Base-by-base conservation (phyloP, 345 rosid genomes). In the Salix viminalis region DNA sequence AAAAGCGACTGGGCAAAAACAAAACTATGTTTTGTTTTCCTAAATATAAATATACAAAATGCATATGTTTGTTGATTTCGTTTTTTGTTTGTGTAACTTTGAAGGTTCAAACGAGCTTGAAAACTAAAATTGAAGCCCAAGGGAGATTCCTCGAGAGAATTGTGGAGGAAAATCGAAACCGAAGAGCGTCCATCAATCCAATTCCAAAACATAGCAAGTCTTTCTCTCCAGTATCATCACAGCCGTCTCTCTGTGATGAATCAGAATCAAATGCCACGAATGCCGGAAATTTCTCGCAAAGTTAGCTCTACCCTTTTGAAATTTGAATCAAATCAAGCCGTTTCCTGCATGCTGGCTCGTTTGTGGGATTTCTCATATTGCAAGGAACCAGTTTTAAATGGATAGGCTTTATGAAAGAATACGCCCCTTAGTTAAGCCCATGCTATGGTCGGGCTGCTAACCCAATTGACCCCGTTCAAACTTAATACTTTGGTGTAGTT, bases 41-140 rank as follows among this genome's bases (percentile, higher is more conserved):
- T 42, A 44, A 44, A 18, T 32, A 7, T 32, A 37, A 36, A 67
- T 15, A 21, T 21, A 67, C 37, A 11, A 46, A 10, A n/a, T n/a
- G 62, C 62, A n/a, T 9, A 9, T 65, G 24, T 58, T 32, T 54
- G 36, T 23, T 52, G 15, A 46, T 30, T 21, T 68, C 21, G 36
- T 23, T 60, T 52, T 21, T 50, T 73, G 28, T 13, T 16, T 65
- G 37, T 4, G 60, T 56, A 28, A 7, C 28, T 19, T 41, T 62
- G 16, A 72, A 85, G 95, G 88, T 85, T 39, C 90, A 84, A 64
- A 81, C 81, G 80, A 86, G 82, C 67, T 75, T 91, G 79, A 89
- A 82, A 86, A 79, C 73, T 12, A 91, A 88, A 77, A 79, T 86
- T 5, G 90, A 89, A 81, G 88, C 93, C 3, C 96, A 91, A 72